Evolutionary conservation across 2,329 filamentous ascomycete genomes (phyloP), one percentile per base, ranked within the genome.

Genomic region (Cladosporium austrohemisphaericum): DNA sequence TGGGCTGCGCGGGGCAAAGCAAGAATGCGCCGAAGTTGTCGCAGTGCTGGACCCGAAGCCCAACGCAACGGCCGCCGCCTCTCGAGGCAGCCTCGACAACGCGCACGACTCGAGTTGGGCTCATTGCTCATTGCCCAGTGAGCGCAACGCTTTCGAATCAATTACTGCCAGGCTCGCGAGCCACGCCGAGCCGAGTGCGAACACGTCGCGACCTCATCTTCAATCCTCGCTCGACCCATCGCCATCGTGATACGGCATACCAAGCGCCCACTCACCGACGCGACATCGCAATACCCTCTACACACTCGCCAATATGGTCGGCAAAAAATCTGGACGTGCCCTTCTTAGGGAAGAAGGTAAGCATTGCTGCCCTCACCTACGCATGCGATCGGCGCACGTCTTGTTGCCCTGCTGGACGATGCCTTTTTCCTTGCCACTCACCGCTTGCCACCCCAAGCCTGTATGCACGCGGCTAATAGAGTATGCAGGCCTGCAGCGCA

Each of bases 401-500:
- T 35, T 33, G 20, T 25, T 19, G 41, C 41, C 31, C 25, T 35
- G 41, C 31, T 26, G 20, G 41, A 25, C 19, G 14, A 20, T 29
- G 36, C 14, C 19, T 35, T 49, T 36, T 31, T 16, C 32, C 38
- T 43, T 36, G 14, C 28, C 46, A 41, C 47, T 50, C 49, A 51
- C 41, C 40, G 49, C 49, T 45, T 26, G 32, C 46, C 29, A 38
- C n/a, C 29, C 31, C 33, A 38, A 49, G 18, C 10, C 18, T 28
- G 37, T 33, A 54, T 41, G 50, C 50, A 51, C 35, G 22, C 50
- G 49, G 44, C 43, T 52, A 46, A 52, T 44, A 32, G 28, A 44
- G 28, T 33, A 46, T 37, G 41, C 66, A 96, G 92, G 93, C 57
- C 83, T 98, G 57, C 89, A 95, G 73, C 82, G 92, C 66, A 97